Evolutionary conservation across 202 grass and related monocot species (phyloP), one percentile per base, ranked within the genome.

Genomic region (Saccharum hybrid): DNA sequence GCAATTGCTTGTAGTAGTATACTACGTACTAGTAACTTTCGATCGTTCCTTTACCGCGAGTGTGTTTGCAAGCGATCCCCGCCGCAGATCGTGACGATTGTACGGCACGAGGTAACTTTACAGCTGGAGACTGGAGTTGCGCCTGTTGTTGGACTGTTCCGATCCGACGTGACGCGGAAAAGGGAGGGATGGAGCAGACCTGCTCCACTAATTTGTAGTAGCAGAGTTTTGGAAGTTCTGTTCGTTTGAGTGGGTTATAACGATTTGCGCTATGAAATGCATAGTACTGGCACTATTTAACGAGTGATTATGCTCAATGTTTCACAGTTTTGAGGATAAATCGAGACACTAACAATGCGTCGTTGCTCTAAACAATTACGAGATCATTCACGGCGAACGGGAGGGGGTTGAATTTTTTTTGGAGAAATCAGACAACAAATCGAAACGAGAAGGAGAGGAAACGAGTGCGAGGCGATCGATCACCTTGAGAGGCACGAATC

Each of bases 401-500:
- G 2, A 43, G n/a, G n/a, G n/a, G n/a, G n/a, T n/a, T n/a, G n/a
- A n/a, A n/a, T n/a, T n/a, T n/a, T n/a, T n/a, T n/a, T n/a, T n/a
- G n/a, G 19, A 38, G 31, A n/a, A 42, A 64, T 39, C 10, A 36
- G n/a, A 37, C 12, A 7, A 31, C 2, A 7, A 19, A 28, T 34
- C 12, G 57, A 19, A 28, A 68, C 4, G 33, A 15, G 12, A 78
- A 2, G 56, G 30, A 36, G 11, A 28, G 13, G 1, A 13, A 10
- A 37, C 31, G 63, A 45, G 16, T 0, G 21, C 15, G 46, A 26
- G 1, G 31, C 6, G 18, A 7, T n/a, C 48, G 48, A 42, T 65
- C 80, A 92, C 92, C 89, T 94, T 94, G 48, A 94, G 89, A 37
- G 86, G 84, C 62, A 94, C 78, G 84, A 89, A 78, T 26, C 89